Evolutionary conservation across 208 protist genomes (phyloP).

Genomic region (Wallacemonas rigidus): DNA sequence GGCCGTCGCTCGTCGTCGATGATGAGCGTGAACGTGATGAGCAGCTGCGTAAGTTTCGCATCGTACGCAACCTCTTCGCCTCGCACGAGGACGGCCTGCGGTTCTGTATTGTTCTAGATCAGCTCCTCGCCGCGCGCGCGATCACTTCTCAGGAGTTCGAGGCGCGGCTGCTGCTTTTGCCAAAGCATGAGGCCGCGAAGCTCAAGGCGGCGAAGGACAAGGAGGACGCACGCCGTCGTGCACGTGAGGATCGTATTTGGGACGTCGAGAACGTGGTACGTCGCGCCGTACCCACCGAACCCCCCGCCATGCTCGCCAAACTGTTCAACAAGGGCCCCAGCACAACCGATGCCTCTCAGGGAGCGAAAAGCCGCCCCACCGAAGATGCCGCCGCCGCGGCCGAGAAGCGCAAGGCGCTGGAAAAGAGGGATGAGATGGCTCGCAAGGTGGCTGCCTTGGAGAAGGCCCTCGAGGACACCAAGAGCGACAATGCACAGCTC

Average conservation of each 20-base stretch:
- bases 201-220: not conserved
- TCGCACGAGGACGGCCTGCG: conserved; percentile 29
- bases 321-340: not conserved
- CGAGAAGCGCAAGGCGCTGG: not conserved
- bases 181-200: conserved; percentile 3
- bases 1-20: conserved; percentile 7
- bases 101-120: conserved; percentile 22
- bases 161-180: conserved; percentile 16
- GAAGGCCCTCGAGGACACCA: not conserved
- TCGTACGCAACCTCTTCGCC: conserved; percentile 24
- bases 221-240: not conserved
- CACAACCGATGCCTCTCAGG: not conserved
- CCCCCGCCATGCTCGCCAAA: not conserved
- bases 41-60: conserved; percentile 9
- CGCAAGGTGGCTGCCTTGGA: not conserved
- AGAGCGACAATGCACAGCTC: not conserved
- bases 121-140: conserved; percentile 18
- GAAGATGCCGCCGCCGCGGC: too few species aligned
- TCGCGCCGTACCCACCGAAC: not conserved
- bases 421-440: not conserved
- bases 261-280: not conserved
- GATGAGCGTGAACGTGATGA: conserved; percentile 16
- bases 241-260: not conserved
- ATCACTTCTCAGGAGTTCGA: conserved; percentile 23
- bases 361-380: too few species aligned